These are phyloP conservation scores for Aegilops umbellulata DNA, from an alignment of 176 grass and related monocot species.

Conservation along the genomic window DNA sequence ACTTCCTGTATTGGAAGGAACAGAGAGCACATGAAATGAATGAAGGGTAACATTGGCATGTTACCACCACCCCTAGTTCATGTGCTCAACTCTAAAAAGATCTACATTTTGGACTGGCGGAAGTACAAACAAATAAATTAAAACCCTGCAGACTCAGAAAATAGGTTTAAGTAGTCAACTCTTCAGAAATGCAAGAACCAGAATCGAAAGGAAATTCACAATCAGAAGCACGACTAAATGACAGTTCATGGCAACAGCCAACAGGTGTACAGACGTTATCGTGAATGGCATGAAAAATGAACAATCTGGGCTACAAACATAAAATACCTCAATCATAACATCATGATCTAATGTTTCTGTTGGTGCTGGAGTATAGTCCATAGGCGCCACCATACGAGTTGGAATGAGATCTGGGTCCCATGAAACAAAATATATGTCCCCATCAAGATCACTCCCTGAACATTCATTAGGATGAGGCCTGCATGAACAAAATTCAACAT, in stretches of 20 bases:
- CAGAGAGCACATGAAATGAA: neutral
- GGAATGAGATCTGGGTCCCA: constrained; percentile 81
- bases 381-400: constrained; percentile 41
- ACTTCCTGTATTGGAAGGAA: no score
- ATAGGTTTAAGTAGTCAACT: neutral
- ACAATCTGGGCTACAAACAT: neutral
- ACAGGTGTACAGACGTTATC: neutral
- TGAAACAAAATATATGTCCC: constrained; percentile 88
- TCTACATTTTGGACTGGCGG: neutral
- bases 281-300: constrained; percentile 1
- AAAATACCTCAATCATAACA: constrained; percentile 69
- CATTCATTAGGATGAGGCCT: constrained; percentile 95
- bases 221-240: neutral
- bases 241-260: constrained; percentile 6
- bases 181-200: neutral
- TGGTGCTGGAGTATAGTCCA: constrained; percentile 78
- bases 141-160: neutral
- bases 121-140: neutral
- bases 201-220: neutral
- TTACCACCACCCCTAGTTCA: neutral
- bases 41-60: neutral
- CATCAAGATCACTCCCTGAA: constrained; percentile 97
- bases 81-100: neutral
- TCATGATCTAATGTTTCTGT: constrained; percentile 77
- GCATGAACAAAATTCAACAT: constrained; percentile 13